phyloP scores from a whole-genome alignment of 352 stramenopile genomes.

The Hyaloperonospora brassicae region DNA sequence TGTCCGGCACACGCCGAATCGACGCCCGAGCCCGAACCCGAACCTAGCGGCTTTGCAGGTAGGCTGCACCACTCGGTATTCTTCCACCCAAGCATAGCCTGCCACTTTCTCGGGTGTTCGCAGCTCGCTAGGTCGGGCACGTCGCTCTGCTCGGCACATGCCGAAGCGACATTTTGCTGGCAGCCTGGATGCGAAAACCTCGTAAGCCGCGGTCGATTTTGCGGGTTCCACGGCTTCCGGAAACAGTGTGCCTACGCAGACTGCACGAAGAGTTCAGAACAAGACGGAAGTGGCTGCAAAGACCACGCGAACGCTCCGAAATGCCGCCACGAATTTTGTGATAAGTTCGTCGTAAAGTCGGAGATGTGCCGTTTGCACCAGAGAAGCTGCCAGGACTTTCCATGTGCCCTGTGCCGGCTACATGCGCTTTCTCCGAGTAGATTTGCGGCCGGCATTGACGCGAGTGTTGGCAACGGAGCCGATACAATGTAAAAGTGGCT shows the following conservation, averaged over 20 bases:
- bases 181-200: slow-evolving; percentile 54
- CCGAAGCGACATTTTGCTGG: slow-evolving; percentile 51
- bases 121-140: slow-evolving; percentile 19
- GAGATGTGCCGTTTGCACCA: slow-evolving; percentile 43
- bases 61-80: not conserved
- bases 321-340: slow-evolving; percentile 54
- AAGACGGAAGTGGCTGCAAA: slow-evolving; percentile 33
- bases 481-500: slow-evolving; percentile 12
- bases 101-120: slow-evolving; percentile 20
- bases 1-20: too few relatives aligned
- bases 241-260: slow-evolving; percentile 52
- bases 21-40: slow-evolving; percentile 6
- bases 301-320: slow-evolving; percentile 34
- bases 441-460: slow-evolving; percentile 12
- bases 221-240: slow-evolving; percentile 43
- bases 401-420: slow-evolving; percentile 46
- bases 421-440: slow-evolving; percentile 19
- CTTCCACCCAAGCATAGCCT: not conserved
- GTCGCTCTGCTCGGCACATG: slow-evolving; percentile 42
- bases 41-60: not conserved
- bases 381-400: slow-evolving; percentile 39
- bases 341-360: slow-evolving; percentile 44
- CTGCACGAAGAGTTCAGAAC: slow-evolving; percentile 34
- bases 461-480: slow-evolving; percentile 21
- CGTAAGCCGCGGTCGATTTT: slow-evolving; percentile 44